phyloP scores from a whole-genome alignment of 345 rosid species.

The Noccaea bulbosa region DNA sequence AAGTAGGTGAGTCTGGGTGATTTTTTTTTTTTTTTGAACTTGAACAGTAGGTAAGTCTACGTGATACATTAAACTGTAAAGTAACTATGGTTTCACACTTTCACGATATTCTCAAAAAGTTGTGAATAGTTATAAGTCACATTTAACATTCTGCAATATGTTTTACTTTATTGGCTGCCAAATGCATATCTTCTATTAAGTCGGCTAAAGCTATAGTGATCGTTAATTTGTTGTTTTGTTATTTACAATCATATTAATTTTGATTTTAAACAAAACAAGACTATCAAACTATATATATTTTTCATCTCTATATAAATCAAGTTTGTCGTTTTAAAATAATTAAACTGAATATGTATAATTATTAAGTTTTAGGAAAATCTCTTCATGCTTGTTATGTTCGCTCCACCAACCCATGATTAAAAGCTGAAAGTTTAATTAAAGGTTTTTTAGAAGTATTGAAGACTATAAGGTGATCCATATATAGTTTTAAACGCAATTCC shows the following conservation, averaged over 20 bases:
- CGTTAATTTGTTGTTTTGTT: too few relatives aligned
- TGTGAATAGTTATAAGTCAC: constrained; percentile 16
- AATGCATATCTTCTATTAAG: constrained; percentile 11
- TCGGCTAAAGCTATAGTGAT: constrained; percentile 12
- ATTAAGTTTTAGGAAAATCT: neutral
- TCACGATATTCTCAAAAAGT: neutral
- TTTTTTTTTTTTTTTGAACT: too few relatives aligned
- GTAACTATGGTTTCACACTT: neutral
- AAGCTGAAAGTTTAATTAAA: neutral
- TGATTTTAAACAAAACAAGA: too few relatives aligned
- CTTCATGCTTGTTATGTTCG: neutral
- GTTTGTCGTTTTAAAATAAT: too few relatives aligned
- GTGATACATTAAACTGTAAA: too few relatives aligned
- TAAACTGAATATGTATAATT: neutral
- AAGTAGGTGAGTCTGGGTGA: too few relatives aligned
- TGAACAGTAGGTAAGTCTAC: too few relatives aligned
- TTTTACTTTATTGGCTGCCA: constrained; percentile 28
- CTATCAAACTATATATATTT: too few relatives aligned
- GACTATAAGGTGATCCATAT: too few relatives aligned
- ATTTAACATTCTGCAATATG: constrained; percentile 15
- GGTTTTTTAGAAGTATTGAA: too few relatives aligned
- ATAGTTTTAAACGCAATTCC: neutral
- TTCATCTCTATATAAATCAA: too few relatives aligned
- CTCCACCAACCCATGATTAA: constrained; percentile 32
- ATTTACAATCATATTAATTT: too few relatives aligned